Evolutionary conservation across 2,329 filamentous ascomycete species (phyloP), one percentile per base, ranked within the genome.

Genomic region (Chaetomiaceae sp.): DNA sequence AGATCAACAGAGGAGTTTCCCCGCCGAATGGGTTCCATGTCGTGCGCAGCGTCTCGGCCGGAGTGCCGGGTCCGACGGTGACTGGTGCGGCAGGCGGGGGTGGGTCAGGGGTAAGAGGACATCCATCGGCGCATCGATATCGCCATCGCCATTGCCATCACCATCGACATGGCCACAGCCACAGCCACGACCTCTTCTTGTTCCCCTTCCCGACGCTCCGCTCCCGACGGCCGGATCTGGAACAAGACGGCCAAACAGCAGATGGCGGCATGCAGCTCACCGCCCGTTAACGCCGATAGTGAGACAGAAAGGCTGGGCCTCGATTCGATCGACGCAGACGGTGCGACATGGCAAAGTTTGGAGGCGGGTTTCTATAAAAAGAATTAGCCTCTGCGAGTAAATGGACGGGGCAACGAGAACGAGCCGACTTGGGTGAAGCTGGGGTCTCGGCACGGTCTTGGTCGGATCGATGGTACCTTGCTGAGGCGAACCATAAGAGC

Each of bases 401-500:
- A 55, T 48, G 44, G 48, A 48, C 41, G 27, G 47, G 35, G 45
- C 33, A 48, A 37, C 43, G 25, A 31, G 45, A 54, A 52, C 41
- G 44, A 30, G 38, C 38, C 33, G 46, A 48, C 27, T 48, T 43
- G 52, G 49, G 55, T 50, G n/a, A n/a, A n/a, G n/a, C n/a, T n/a
- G n/a, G n/a, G 25, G 30, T 33, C 51, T 58, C 55, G 54, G 58
- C 44, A 51, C 49, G 46, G 51, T 35, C 40, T 48, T 51, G 46
- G 41, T 52, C 48, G 52, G 51, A 39, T 52, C 48, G 48, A 56
- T 55, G 47, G 40, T 54, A 59, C 46, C 54, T 49, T 50, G 46
- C 53, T 45, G 51, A 55, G 48, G 55, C 55, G 56, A 55, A 50
- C 48, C 52, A 57, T 62, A 62, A 63, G 60, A 64, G 54, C 58